Percentiles rank a stretch among this genome's conserved stretches.
These are phyloP conservation scores for Nemophila menziesii DNA, from an alignment of 257 asterid genomes.

Conservation along the genomic window DNA sequence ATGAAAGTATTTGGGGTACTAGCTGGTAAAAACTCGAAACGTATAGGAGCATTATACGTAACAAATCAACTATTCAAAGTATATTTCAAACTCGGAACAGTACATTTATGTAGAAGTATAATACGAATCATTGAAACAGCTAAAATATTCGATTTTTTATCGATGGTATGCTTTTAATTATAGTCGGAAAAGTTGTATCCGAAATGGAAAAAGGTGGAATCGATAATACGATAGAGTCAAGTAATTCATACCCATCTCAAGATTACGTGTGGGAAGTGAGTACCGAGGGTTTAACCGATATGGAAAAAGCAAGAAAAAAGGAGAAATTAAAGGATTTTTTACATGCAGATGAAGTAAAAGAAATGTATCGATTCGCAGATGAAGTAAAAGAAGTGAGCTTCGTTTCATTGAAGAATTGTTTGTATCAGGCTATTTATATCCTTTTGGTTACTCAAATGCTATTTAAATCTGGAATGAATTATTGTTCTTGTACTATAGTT, in stretches of 20 bases:
- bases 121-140: constrained; percentile 97
- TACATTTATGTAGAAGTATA: constrained; percentile 86
- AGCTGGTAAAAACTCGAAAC: constrained; percentile 94
- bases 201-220: constrained; percentile 63
- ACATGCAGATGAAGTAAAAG: constrained; percentile 85
- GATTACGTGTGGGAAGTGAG: constrained; percentile 85
- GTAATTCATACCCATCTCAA: constrained; percentile 17
- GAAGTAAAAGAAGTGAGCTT: too few species aligned
- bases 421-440: too few species aligned
- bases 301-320: constrained; percentile 74
- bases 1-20: constrained; percentile 95
- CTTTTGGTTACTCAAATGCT: too few species aligned
- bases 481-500: too few species aligned
- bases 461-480: too few species aligned
- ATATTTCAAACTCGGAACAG: constrained; percentile 95
- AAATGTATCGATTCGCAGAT: constrained; percentile 80
- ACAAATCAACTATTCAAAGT: constrained; percentile 89
- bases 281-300: constrained; percentile 55
- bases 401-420: too few species aligned
- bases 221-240: constrained; percentile 28
- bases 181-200: constrained; percentile 49
- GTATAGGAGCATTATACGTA: constrained; percentile 87
- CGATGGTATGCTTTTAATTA: constrained; percentile 64
- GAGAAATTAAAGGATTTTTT: constrained; percentile 78
- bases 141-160: constrained; percentile 73